Percentiles rank a stretch among this genome's conserved stretches.
phyloP scores from a whole-genome alignment of 2,329 filamentous ascomycete species.

The Fusarium torulosum region DNA sequence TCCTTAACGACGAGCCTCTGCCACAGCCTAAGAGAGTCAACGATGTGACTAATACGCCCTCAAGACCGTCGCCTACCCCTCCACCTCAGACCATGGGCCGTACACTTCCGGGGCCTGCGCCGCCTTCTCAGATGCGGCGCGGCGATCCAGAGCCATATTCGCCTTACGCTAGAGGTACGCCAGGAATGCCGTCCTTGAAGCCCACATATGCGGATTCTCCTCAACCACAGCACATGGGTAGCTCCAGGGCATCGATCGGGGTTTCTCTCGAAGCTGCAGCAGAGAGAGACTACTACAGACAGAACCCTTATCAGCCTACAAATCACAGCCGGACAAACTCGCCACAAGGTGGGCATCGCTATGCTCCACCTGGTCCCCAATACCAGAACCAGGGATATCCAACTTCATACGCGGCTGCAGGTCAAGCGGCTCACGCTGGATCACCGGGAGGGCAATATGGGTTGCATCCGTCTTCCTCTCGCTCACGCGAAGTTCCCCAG shows the following conservation, averaged over 20 bases:
- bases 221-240: slow-evolving; percentile 61
- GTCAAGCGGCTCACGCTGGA: slow-evolving; percentile 57
- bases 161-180: slow-evolving; percentile 57
- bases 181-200: slow-evolving; percentile 68
- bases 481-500: slow-evolving; percentile 58
- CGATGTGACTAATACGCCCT: slow-evolving; percentile 58
- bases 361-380: slow-evolving; percentile 59
- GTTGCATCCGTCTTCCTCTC: slow-evolving; percentile 59
- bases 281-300: slow-evolving; percentile 64
- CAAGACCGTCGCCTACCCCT: slow-evolving; percentile 63
- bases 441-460: slow-evolving; percentile 69
- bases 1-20: slow-evolving; percentile 71
- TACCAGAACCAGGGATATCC: slow-evolving; percentile 62
- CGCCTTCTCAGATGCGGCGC: slow-evolving; percentile 60
- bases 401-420: slow-evolving; percentile 54
- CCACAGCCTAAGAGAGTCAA: slow-evolving; percentile 64
- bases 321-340: slow-evolving; percentile 58
- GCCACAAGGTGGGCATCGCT: slow-evolving; percentile 62
- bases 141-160: slow-evolving; percentile 63
- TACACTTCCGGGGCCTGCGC: slow-evolving; percentile 55
- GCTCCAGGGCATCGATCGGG: slow-evolving; percentile 60
- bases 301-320: slow-evolving; percentile 53
- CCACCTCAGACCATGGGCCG: slow-evolving; percentile 62
- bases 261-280: slow-evolving; percentile 52
- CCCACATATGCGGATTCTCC: slow-evolving; percentile 65